Base-by-base conservation (phyloP, 176 grass and related monocot species). In the Raddia guianensis region DNA sequence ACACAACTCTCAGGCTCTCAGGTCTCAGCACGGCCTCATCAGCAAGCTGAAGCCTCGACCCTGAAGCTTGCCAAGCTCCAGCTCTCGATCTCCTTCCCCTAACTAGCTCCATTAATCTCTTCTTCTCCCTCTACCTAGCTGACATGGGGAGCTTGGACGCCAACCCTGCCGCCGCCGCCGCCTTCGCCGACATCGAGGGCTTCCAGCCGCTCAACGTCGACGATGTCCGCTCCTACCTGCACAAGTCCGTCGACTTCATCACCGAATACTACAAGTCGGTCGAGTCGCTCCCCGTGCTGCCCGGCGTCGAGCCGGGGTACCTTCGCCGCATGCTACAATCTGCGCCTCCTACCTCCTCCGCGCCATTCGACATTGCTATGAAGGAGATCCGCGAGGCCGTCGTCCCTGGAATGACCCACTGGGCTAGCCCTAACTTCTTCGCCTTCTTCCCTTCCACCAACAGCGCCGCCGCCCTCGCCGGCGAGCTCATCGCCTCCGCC, bases 341-440 rank as follows among this genome's bases (percentile, higher is more conserved):
- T 42, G 4, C 79, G 83, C 74, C 73, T 64, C 79, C 54, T 60
- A 79, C 52, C 72, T 75, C 34, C 71, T 72, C 46, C 54, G 74
- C 62, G 81, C 81, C 14, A 57, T 86, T 68, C 72, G 74, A n/a
- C 42, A 35, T 20, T 64, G 49, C 66, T 63, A 72, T 14, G 57
- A 86, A 43, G 83, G 83, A 84, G 7, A 12, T 84, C 44, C 54
- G 40, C 6, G 44, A 73, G 1, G 68, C 80, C 3, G 74, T 91
- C 3, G 75, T 91, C 0, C 90, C 90, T 0, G 90, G 90, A 1
- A 80, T 86, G 80, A 91, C 90, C 0, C 65, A 91, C 66, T 91
- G 89, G 89, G 82, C 86, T n/a, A 91, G 89, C 67, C 86, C 89
- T 0, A 91, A 85, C 59, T 91, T 91, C 86, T 91, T 91, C 4